Evolutionary conservation across 2,329 filamentous ascomycete genomes (phyloP).

Genomic region (Didymella pomorum): DNA sequence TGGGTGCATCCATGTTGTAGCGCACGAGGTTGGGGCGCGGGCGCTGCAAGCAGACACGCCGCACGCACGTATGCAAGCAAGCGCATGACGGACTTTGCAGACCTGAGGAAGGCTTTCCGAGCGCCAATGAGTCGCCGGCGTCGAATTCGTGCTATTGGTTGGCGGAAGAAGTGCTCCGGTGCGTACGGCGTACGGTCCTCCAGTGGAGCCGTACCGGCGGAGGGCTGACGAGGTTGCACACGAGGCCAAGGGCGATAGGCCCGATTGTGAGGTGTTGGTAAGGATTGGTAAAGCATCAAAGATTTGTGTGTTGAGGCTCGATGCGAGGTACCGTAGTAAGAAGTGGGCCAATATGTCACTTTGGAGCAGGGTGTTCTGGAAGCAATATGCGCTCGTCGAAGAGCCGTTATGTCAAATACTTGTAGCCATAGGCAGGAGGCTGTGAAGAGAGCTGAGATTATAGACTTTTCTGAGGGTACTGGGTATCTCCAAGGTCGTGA

Average conservation of each 20-base stretch:
- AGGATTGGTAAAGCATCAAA: background rate
- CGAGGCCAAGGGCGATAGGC: background rate
- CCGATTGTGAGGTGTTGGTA: slow-evolving; percentile 4
- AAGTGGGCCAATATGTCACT: slow-evolving; percentile 5
- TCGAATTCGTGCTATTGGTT: background rate
- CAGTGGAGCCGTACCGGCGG: background rate
- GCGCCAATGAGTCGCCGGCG: slow-evolving; percentile 6
- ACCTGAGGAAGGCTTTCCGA: slow-evolving; percentile 13
- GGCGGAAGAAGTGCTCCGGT: slow-evolving; percentile 9
- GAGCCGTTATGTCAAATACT: background rate
- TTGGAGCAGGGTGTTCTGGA: background rate
- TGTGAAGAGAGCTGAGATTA: background rate
- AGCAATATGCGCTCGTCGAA: background rate
- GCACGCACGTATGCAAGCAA: background rate
- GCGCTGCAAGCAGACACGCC: background rate
- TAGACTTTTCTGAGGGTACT: background rate
- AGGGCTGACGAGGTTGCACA: background rate
- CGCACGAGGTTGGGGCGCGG: background rate
- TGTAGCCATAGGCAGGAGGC: background rate
- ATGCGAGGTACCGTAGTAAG: slow-evolving; percentile 1
- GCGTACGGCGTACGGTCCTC: background rate
- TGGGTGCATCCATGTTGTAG: background rate
- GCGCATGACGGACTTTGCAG: background rate
- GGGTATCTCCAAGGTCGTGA: background rate
- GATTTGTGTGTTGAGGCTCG: background rate